Percentiles rank a stretch among this genome's conserved stretches.
Evolutionary conservation across 2,329 filamentous ascomycete species (phyloP).

Genomic region (Lecanoromycetidae sp.): DNA sequence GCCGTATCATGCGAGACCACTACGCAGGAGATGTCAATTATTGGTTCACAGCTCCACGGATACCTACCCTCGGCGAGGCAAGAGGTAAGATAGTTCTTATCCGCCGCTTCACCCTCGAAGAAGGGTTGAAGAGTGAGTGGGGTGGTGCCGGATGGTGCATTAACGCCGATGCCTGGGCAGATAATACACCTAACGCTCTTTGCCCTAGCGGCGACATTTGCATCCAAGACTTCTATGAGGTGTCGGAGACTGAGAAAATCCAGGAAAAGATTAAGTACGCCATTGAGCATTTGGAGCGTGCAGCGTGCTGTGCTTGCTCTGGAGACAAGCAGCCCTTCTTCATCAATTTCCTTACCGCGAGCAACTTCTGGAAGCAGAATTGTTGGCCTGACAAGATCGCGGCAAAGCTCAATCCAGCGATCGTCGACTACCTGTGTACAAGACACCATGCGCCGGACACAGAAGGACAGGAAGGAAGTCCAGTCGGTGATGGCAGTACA

Average conservation of each 20-base stretch:
- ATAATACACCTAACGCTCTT: slow-evolving; percentile 70
- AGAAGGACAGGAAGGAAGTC: slow-evolving; percentile 29
- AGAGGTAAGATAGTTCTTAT: slow-evolving; percentile 76
- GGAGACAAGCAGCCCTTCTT: slow-evolving; percentile 51
- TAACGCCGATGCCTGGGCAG: slow-evolving; percentile 59
- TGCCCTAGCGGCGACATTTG: slow-evolving; percentile 61
- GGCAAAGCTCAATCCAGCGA: slow-evolving; percentile 69
- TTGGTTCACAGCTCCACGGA: slow-evolving; percentile 68
- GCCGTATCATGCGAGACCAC: slow-evolving; percentile 57
- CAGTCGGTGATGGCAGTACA: slow-evolving; percentile 56
- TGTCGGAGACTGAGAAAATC: slow-evolving; percentile 63
- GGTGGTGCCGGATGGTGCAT: slow-evolving; percentile 45
- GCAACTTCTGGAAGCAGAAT: slow-evolving; percentile 83
- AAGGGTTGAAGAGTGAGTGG: slow-evolving; percentile 32
- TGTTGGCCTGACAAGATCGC: slow-evolving; percentile 95
- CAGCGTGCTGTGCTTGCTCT: slow-evolving; percentile 30
- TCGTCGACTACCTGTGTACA: slow-evolving; percentile 46
- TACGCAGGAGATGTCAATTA: slow-evolving; percentile 50
- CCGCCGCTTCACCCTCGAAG: slow-evolving; percentile 61
- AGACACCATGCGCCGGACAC: slow-evolving; percentile 34
- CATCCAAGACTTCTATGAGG: slow-evolving; percentile 91
- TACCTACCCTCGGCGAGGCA: slow-evolving; percentile 66
- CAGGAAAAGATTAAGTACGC: slow-evolving; percentile 65
- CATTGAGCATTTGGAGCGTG: slow-evolving; percentile 63
- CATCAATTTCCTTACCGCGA: slow-evolving; percentile 81